Conservation (phyloP, 2,329 filamentous ascomycete genomes). For the Clonostachys rosea region DNA sequence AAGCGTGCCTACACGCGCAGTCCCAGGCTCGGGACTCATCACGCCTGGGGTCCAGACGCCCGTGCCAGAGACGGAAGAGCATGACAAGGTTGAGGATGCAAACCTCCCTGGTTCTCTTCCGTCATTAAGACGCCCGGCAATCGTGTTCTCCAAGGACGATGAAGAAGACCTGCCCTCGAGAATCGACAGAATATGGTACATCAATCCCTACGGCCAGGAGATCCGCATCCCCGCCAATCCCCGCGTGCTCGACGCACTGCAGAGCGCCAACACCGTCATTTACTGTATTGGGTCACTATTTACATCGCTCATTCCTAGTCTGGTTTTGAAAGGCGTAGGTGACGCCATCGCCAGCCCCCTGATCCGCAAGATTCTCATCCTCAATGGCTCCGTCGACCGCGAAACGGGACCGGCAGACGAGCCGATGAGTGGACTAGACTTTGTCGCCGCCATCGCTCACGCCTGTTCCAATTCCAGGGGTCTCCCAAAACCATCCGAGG, state of each 20-base stretch:
- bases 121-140: conserved; percentile 73
- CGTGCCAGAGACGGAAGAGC: conserved; percentile 37
- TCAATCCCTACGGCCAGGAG: conserved; percentile 97
- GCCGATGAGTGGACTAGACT: conserved; percentile 73
- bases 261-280: conserved; percentile 62
- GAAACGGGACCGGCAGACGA: conserved; percentile 70
- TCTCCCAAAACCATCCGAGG: conserved; percentile 23
- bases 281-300: conserved; percentile 95
- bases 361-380: conserved; percentile 70
- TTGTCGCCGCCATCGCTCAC: conserved; percentile 72
- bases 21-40: conserved; percentile 17
- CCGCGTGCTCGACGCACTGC: conserved; percentile 67
- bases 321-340: conserved; percentile 73
- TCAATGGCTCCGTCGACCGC: conserved; percentile 80
- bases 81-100: conserved; percentile 71
- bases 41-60: conserved; percentile 16
- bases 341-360: conserved; percentile 40
- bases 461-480: conserved; percentile 68
- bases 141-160: conserved; percentile 72
- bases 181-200: conserved; percentile 89
- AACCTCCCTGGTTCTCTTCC: conserved; percentile 79
- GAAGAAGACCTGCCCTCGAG: conserved; percentile 73
- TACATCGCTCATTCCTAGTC: conserved; percentile 79
- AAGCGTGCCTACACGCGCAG: conserved; percentile 52
- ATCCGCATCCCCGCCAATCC: conserved; percentile 83